These are phyloP conservation scores for Anethum foeniculum DNA, from an alignment of 140 eudicot genomes.

Conservation along the genomic window DNA sequence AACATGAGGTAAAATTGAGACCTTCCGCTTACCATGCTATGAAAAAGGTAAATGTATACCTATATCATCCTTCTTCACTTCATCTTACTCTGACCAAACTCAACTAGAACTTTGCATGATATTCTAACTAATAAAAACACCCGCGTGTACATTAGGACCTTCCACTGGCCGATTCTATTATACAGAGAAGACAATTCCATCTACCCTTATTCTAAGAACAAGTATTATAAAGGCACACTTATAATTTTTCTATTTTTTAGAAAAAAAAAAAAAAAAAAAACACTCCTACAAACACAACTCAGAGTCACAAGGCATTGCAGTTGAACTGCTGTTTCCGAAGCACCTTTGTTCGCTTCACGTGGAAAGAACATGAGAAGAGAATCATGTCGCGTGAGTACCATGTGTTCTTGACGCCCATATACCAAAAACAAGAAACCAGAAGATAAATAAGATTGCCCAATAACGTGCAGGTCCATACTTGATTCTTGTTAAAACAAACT, in stretches of 20 bases:
- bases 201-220: neutral
- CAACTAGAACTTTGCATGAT: neutral
- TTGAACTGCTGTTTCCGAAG: neutral
- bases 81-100: neutral
- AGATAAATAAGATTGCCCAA: slow-evolving; percentile 59
- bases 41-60: neutral
- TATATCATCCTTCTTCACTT: neutral
- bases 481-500: slow-evolving; percentile 58
- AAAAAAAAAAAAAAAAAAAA: neutral
- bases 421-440: slow-evolving; percentile 66
- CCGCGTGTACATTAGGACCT: neutral
- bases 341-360: neutral
- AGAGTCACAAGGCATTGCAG: neutral
- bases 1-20: neutral
- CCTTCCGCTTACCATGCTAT: neutral
- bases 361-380: neutral
- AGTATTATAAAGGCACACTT: neutral
- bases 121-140: neutral
- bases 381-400: slow-evolving; percentile 33
- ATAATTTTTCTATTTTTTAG: neutral
- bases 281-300: neutral
- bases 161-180: neutral
- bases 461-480: slow-evolving; percentile 64
- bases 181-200: neutral
- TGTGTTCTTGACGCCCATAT: slow-evolving; percentile 67